Evolutionary conservation across 768 basidiomycete species (phyloP).

Genomic region (Termitomyces titanicus): DNA sequence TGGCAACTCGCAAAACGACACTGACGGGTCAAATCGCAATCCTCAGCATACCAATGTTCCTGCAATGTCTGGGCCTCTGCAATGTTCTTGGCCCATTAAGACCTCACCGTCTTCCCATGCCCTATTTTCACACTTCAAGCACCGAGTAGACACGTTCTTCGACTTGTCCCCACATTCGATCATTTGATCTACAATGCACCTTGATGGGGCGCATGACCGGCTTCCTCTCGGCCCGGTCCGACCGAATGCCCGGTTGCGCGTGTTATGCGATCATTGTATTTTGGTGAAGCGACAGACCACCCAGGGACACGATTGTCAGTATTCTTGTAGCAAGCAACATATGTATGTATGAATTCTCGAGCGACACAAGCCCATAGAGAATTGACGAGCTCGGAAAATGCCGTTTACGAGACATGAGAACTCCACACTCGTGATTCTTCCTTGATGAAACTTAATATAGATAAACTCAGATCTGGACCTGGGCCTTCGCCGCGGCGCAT

Average conservation of each 20-base stretch:
- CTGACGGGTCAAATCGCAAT: background rate
- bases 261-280: background rate
- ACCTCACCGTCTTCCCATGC: background rate
- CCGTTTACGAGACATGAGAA: background rate
- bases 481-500: no score
- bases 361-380: background rate
- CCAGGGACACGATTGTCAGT: no score
- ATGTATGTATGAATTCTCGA: background rate
- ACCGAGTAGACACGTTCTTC: background rate
- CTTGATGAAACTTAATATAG: no score
- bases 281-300: no score
- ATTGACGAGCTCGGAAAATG: background rate
- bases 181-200: background rate
- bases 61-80: background rate
- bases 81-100: background rate
- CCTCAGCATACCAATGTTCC: background rate
- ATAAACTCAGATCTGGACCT: no score
- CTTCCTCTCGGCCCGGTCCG: background rate
- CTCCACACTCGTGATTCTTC: no score
- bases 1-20: background rate
- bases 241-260: background rate
- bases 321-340: no score
- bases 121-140: background rate
- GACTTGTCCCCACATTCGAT: conserved; percentile 4
- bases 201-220: conserved; percentile 1